phyloP scores from a whole-genome alignment of 2,329 filamentous ascomycete species.

The Parascedosporium putredinis region DNA sequence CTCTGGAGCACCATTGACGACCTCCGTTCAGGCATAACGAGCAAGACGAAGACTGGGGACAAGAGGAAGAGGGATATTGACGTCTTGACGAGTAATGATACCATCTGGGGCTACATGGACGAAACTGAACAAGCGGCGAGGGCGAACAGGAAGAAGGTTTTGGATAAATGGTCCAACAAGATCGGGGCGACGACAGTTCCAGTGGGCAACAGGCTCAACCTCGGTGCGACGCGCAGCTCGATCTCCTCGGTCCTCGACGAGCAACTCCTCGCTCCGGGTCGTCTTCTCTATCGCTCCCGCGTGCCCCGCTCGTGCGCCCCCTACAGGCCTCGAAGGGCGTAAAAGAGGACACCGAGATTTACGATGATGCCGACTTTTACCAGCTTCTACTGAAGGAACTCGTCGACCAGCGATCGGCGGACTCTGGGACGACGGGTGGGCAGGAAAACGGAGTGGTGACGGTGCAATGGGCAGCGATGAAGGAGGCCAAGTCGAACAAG shows the following conservation, averaged over 20 bases:
- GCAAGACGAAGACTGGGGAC: constrained; percentile 34
- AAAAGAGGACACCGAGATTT: constrained; percentile 53
- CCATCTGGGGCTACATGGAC: constrained; percentile 65
- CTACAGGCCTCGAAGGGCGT: constrained; percentile 50
- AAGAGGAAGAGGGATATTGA: constrained; percentile 52
- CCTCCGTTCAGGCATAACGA: constrained; percentile 36
- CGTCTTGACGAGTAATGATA: constrained; percentile 45
- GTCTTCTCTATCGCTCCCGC: constrained; percentile 57
- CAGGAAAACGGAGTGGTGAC: constrained; percentile 36
- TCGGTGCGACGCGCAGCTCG: constrained; percentile 37
- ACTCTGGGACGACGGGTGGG: constrained; percentile 41
- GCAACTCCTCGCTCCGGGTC: constrained; percentile 56
- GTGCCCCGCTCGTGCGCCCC: constrained; percentile 70
- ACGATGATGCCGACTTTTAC: constrained; percentile 94
- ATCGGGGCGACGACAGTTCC: constrained; percentile 46
- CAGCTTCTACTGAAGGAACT: constrained; percentile 86
- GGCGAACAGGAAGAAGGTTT: constrained; percentile 54
- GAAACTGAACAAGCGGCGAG: constrained; percentile 49
- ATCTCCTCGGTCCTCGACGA: constrained; percentile 59
- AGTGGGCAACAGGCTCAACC: constrained; percentile 53
- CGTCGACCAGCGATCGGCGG: constrained; percentile 74
- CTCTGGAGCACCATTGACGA: constrained; percentile 73
- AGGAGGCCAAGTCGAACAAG: constrained; percentile 71
- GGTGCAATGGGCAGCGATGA: constrained; percentile 55
- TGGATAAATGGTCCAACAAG: constrained; percentile 88